Conservation (phyloP, 306 rosid species). For the Lathyrus tuberosus region DNA sequence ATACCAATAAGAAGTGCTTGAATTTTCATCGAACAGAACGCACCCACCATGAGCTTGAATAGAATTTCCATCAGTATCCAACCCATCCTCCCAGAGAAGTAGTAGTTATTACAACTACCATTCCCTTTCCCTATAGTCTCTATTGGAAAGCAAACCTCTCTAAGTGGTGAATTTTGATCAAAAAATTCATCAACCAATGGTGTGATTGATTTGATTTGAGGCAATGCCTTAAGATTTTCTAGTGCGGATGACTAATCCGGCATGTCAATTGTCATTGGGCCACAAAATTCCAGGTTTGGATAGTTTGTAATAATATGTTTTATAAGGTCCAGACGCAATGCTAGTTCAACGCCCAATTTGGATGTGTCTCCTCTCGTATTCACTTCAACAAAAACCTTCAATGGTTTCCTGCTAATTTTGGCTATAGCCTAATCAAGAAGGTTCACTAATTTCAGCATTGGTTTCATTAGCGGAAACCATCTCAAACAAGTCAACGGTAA, state of each 20-base stretch:
- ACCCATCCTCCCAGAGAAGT: background rate
- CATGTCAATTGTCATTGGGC: conserved; percentile 97
- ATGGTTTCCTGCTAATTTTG: conserved; percentile 75
- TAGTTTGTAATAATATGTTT: conserved; percentile 67
- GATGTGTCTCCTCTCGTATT: conserved; percentile 97
- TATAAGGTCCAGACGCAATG: conserved; percentile 72
- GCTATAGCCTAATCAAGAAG: conserved; percentile 68
- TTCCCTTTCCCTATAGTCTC: background rate
- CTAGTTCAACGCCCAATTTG: conserved; percentile 85
- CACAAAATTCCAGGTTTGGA: conserved; percentile 80
- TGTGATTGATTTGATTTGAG: conserved; percentile 12
- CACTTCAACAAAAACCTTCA: conserved; percentile 85
- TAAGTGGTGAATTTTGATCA: conserved; percentile 12
- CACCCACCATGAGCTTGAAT: conserved; percentile 22
- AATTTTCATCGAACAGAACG: conserved; percentile 5
- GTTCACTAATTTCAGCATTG: too few relatives aligned
- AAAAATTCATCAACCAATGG: conserved; percentile 14
- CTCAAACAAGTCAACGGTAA: too few relatives aligned
- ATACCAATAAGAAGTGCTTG: conserved; percentile 13
- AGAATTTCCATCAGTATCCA: conserved; percentile 20
- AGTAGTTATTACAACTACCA: background rate
- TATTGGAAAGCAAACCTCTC: conserved; percentile 9
- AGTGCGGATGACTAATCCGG: conserved; percentile 83
- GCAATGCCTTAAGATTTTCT: conserved; percentile 61
- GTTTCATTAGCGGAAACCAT: too few relatives aligned